These are phyloP conservation scores for Dothistroma septosporum DNA, from an alignment of 2,329 filamentous ascomycete species.

Conservation along the genomic window DNA sequence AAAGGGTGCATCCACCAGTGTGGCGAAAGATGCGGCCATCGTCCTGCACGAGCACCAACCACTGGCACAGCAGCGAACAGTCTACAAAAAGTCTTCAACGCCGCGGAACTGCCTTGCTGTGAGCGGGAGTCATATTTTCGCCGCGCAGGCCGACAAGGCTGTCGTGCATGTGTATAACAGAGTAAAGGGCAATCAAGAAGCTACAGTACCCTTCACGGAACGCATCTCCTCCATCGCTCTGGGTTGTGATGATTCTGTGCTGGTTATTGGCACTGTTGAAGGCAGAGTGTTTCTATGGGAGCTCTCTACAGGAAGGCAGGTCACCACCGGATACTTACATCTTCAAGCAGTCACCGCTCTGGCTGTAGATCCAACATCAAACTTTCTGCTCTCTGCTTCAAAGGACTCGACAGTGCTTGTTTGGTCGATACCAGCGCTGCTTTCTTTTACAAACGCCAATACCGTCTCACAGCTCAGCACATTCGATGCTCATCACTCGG, in stretches of 20 bases:
- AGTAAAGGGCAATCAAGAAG: constrained; percentile 79
- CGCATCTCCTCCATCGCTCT: constrained; percentile 74
- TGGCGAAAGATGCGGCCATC: constrained; percentile 75
- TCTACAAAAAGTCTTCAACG: constrained; percentile 91
- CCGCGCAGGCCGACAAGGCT: constrained; percentile 85
- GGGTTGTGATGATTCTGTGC: constrained; percentile 61
- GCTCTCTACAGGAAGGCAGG: constrained; percentile 70
- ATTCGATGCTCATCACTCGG: constrained; percentile 71
- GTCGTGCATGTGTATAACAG: constrained; percentile 90
- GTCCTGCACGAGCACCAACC: constrained; percentile 81
- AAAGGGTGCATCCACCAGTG: constrained; percentile 44
- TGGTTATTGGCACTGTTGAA: constrained; percentile 77
- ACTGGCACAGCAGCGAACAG: constrained; percentile 65
- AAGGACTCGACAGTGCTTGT: constrained; percentile 87
- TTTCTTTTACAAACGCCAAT: constrained; percentile 58
- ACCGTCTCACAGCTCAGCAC: constrained; percentile 68
- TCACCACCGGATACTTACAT: constrained; percentile 72
- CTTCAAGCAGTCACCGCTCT: constrained; percentile 76
- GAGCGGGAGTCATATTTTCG: constrained; percentile 79
- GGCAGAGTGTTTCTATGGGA: constrained; percentile 91
- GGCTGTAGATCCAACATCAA: constrained; percentile 63
- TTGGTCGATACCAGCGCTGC: constrained; percentile 75
- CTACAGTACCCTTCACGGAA: constrained; percentile 81
- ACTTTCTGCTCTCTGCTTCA: constrained; percentile 72
- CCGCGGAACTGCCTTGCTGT: constrained; percentile 73